phyloP scores from a whole-genome alignment of 768 basidiomycete genomes.

The Tulasnella sp. region DNA sequence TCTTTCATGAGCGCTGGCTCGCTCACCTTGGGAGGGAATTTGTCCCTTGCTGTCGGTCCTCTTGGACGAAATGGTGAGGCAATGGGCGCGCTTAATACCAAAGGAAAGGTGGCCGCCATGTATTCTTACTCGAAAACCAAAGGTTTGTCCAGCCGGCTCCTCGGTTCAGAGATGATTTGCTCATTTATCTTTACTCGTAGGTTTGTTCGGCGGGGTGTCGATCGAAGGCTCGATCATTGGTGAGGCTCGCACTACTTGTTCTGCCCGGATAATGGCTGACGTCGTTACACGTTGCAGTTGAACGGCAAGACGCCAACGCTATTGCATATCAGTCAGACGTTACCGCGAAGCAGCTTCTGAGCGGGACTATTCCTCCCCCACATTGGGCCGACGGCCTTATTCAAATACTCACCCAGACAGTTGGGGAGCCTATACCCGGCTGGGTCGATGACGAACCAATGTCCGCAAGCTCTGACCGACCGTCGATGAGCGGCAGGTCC shows the following conservation, averaged over 20 bases:
- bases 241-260: neutral
- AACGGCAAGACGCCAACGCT: conserved; percentile 90
- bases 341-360: conserved; percentile 76
- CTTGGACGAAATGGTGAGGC: conserved; percentile 59
- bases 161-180: neutral
- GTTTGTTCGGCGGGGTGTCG: conserved; percentile 61
- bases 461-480: neutral
- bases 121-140: conserved; percentile 91
- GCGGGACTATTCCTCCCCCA: conserved; percentile 72
- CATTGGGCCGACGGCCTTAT: conserved; percentile 78
- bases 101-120: conserved; percentile 92
- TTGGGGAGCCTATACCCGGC: conserved; percentile 46
- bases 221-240: conserved; percentile 45
- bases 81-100: conserved; percentile 75
- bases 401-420: conserved; percentile 71
- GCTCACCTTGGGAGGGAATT: conserved; percentile 85
- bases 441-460: conserved; percentile 25
- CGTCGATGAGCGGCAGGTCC: neutral
- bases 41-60: conserved; percentile 60
- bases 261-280: neutral
- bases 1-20: conserved; percentile 96
- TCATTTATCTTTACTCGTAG: neutral
- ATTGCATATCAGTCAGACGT: conserved; percentile 78
- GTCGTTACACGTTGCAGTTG: conserved; percentile 50
- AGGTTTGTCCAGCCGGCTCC: conserved; percentile 77